Conservation (phyloP, 805 yeast genomes). For the Metschnikowia borealis region DNA sequence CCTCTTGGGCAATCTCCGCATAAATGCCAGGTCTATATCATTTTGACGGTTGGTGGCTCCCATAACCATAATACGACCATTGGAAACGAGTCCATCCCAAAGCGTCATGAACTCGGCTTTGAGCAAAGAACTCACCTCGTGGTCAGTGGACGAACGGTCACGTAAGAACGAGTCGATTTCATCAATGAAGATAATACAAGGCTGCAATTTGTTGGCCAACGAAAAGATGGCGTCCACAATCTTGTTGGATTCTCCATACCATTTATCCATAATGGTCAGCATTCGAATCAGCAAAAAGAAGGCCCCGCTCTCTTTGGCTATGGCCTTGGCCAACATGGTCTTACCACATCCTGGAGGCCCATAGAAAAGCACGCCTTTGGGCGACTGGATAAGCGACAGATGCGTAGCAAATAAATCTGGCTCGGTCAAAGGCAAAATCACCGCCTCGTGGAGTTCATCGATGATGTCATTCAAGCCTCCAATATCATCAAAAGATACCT, state of each 20-base stretch:
- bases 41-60: conserved; percentile 94
- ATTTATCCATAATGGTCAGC: conserved; percentile 94
- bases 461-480: conserved; percentile 86
- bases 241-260: conserved; percentile 96
- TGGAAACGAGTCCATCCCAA: conserved; percentile 87
- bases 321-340: conserved; percentile 94
- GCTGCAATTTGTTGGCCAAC: conserved; percentile 82
- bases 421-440: conserved; percentile 72
- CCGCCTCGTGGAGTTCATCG: conserved; percentile 83
- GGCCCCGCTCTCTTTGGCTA: conserved; percentile 89
- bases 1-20: conserved; percentile 89
- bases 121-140: conserved; percentile 90
- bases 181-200: conserved; percentile 92
- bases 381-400: conserved; percentile 72
- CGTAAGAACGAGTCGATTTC: conserved; percentile 93
- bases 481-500: conserved; percentile 71
- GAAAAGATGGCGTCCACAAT: conserved; percentile 90
- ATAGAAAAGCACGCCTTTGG: conserved; percentile 86
- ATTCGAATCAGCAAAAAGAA: conserved; percentile 85
- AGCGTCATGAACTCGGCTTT: conserved; percentile 97
- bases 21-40: conserved; percentile 88
- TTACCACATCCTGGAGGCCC: conserved; percentile 99
- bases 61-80: conserved; percentile 78
- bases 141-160: conserved; percentile 79
- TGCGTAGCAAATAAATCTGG: conserved; percentile 74